Base-by-base conservation (phyloP, 2,329 filamentous ascomycete species). In the Lithohypha guttulata region DNA sequence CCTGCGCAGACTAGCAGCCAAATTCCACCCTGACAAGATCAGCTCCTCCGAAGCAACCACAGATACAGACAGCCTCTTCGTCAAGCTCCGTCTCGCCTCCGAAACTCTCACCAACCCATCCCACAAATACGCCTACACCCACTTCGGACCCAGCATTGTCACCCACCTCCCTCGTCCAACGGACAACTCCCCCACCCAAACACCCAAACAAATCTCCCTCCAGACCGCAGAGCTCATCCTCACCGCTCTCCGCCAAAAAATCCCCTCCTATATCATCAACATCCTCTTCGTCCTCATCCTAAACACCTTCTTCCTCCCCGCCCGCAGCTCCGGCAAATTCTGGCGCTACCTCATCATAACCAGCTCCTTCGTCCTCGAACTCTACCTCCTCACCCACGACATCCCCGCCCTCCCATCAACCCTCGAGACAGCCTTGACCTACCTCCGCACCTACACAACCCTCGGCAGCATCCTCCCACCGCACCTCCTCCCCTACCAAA, bases 11-110 rank as follows among this genome's bases (percentile, higher is more conserved):
- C 69, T 94, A 11, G 73, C 74, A 1, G 64, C 75, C 2, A 65
- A 68, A 41, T 71, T 70, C 48, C 91, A 98, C 61, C 91, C 91
- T 0, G 91, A 98, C 66, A 96, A 98, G 64, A 61, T 76, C 21
- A 51, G 48, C 63, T 19, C 23, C 11, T 29, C 23, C 4, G 10
- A 19, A 8, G 53, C 26, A 14, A 4, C 26, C 26, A 52, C 43
- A 61, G 55, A 6, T 42, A 53, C 60, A 10, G 67, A 72, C 40
- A 52, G 55, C 53, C 71, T 79, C 61, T 96, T 93, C 60, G 77
- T 95, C 32, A 77, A 82, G 53, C 71, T 96, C 53, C 89, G 87
- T 65, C 67, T 78, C 31, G 86, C 85, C 4, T 76, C 84, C 54
- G 91, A 96, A 53, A 84, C 80, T 1, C 73, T 95, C 11, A 64